Evolutionary conservation across 78 protist species (phyloP).

Genomic region (slime mould (Dictyostelium discoideum)): dicty_2.7 NC_007088.5:5586001-5586500

Average conservation of each 20-base stretch:
- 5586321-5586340: neutral
- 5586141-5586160: neutral
- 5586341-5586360: neutral
- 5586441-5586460: neutral
- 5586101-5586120: neutral
- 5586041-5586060: neutral
- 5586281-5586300: neutral
- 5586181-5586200: neutral
- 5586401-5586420: neutral
- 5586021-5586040: neutral
- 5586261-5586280: neutral
- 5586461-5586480: neutral
- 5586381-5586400: constrained; percentile 5
- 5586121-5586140: neutral
- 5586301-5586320: neutral
- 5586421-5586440: neutral
- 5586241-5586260: neutral
- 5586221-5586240: neutral
- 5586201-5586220: neutral
- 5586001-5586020: neutral
- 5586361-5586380: neutral
- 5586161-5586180: neutral
- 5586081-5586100: neutral
- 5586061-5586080: neutral
- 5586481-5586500: neutral